phyloP scores from a whole-genome alignment of 106 monocot genomes.

The Narthecium ossifragum region DNA sequence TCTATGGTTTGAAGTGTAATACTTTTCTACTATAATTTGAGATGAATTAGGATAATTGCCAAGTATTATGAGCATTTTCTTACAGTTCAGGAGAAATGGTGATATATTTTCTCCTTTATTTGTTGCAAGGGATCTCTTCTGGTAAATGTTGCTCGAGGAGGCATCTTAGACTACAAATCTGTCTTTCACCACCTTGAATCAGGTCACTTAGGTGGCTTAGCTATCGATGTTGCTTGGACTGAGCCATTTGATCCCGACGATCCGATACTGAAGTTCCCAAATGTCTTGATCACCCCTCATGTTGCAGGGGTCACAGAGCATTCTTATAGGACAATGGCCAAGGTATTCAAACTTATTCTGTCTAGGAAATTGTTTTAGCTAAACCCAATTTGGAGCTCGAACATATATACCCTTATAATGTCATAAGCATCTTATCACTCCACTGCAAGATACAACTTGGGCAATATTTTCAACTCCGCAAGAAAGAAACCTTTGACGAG shows the following conservation, averaged over 20 bases:
- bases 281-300: conserved; percentile 93
- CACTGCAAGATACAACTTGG: too few relatives aligned
- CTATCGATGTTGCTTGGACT: conserved; percentile 89
- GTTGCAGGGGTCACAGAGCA: conserved; percentile 75
- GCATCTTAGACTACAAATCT: conserved; percentile 66
- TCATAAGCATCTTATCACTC: too few relatives aligned
- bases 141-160: conserved; percentile 84
- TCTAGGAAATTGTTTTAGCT: too few relatives aligned
- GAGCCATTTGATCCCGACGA: conserved; percentile 93
- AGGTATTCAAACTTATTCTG: conserved; percentile 37
- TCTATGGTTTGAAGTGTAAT: too few relatives aligned
- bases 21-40: too few relatives aligned
- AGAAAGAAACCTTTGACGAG: too few relatives aligned
- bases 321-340: conserved; percentile 89
- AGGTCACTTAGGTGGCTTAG: conserved; percentile 84
- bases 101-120: background rate
- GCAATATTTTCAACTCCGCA: too few relatives aligned
- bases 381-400: too few relatives aligned
- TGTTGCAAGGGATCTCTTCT: conserved; percentile 61
- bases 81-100: too few relatives aligned
- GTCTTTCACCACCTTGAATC: conserved; percentile 58
- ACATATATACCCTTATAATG: too few relatives aligned
- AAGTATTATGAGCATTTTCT: too few relatives aligned
- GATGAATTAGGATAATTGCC: too few relatives aligned
- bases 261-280: conserved; percentile 75